These are phyloP conservation scores for Naematelia aurantialba DNA, from an alignment of 768 basidiomycete genomes.

Conservation along the genomic window DNA sequence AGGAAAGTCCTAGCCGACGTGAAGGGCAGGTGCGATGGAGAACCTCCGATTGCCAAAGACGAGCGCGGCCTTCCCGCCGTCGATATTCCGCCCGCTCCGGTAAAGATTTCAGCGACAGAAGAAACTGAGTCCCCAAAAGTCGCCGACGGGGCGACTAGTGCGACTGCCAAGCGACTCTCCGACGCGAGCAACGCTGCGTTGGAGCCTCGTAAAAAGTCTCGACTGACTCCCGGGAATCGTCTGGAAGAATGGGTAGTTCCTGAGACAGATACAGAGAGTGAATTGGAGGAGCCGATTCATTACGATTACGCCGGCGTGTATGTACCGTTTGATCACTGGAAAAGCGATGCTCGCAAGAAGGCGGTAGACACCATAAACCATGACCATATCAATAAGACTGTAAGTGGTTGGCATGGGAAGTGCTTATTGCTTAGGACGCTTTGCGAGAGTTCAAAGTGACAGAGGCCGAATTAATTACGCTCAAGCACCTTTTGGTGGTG, in stretches of 20 bases:
- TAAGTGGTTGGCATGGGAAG: background rate
- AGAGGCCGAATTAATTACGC: slow-evolving; percentile 21
- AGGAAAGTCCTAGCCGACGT: slow-evolving; percentile 8
- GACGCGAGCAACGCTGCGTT: background rate
- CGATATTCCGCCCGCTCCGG: background rate
- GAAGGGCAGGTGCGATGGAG: slow-evolving; percentile 1
- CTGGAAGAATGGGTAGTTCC: background rate
- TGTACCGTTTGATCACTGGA: background rate
- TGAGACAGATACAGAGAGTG: background rate
- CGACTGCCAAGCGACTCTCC: background rate
- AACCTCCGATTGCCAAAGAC: slow-evolving; percentile 9
- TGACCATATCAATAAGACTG: slow-evolving; percentile 9
- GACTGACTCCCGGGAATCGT: background rate
- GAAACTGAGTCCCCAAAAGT: background rate
- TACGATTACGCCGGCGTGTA: background rate
- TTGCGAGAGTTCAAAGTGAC: slow-evolving; percentile 19
- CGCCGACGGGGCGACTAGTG: background rate
- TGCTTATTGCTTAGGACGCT: slow-evolving; percentile 16
- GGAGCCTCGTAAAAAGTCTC: background rate
- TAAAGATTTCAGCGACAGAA: background rate
- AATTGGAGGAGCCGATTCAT: background rate
- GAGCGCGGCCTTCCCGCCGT: slow-evolving; percentile 4
- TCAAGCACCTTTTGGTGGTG: slow-evolving; percentile 23
- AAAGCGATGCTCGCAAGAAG: background rate
- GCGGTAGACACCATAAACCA: background rate